A percentile compares a stretch with the other conserved stretches of the same genome.
Conservation (phyloP, 2,329 filamentous ascomycete genomes). For the Aspergillus versicolor region DNA sequence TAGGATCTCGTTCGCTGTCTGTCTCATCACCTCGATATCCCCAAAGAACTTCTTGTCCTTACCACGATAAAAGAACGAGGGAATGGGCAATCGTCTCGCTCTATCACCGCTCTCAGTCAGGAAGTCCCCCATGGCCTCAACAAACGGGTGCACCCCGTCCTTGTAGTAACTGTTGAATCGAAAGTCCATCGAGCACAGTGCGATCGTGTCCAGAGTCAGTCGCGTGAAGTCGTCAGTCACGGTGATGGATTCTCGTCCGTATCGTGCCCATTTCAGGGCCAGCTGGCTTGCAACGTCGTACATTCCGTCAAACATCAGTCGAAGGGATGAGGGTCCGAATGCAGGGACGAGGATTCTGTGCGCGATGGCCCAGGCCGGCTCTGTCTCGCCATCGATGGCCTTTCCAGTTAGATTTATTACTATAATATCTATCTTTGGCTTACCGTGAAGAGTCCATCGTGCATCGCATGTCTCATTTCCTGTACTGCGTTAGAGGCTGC, state of each 20-base stretch:
- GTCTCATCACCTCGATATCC: not conserved
- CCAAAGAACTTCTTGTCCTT: not conserved
- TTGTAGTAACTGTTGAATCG: slow-evolving; percentile 75
- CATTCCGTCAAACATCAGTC: slow-evolving; percentile 1
- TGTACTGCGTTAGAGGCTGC: not conserved
- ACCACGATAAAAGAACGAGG: not conserved
- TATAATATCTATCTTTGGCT: not conserved
- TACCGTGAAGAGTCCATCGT: not conserved
- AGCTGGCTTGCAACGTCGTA: slow-evolving; percentile 1
- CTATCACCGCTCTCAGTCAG: slow-evolving; percentile 51
- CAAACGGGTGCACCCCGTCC: slow-evolving; percentile 68
- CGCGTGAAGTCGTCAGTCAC: not conserved
- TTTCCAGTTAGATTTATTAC: not conserved
- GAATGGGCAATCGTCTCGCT: not conserved
- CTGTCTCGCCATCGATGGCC: not conserved
- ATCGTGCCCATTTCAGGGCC: not conserved
- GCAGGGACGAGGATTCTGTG: slow-evolving; percentile 1
- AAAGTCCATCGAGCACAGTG: slow-evolving; percentile 62
- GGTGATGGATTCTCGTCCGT: not conserved
- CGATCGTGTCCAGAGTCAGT: not conserved
- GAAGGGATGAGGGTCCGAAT: not conserved
- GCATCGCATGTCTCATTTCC: not conserved
- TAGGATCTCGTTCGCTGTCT: slow-evolving; percentile 47
- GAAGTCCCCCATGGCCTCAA: slow-evolving; percentile 65
- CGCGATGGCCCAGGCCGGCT: not conserved